These are phyloP conservation scores for Amorphotheca resinae DNA, from an alignment of 495 filamentous ascomycete genomes.

Conservation along the genomic window DNA sequence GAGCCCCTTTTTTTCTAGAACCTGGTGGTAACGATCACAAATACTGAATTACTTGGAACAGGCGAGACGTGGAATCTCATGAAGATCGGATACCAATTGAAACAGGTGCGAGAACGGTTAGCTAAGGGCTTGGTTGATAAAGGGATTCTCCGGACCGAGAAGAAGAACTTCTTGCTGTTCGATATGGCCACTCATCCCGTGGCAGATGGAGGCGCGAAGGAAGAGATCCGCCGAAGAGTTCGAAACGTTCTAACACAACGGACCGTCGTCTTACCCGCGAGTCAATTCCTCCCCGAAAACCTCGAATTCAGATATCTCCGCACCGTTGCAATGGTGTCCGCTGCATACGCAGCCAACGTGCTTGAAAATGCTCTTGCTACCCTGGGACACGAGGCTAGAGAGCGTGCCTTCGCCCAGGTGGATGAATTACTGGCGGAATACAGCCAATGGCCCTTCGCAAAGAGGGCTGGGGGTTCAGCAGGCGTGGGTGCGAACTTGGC, in stretches of 20 bases:
- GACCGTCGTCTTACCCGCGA: slow-evolving; percentile 76
- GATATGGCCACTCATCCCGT: slow-evolving; percentile 99
- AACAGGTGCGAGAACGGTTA: slow-evolving; percentile 94
- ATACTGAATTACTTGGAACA: slow-evolving; percentile 24
- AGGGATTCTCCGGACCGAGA: slow-evolving; percentile 94
- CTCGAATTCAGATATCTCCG: slow-evolving; percentile 85
- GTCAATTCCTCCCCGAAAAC: slow-evolving; percentile 82
- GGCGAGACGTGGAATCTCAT: slow-evolving; percentile 99
- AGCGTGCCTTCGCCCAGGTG: slow-evolving; percentile 90
- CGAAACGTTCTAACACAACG: slow-evolving; percentile 86
- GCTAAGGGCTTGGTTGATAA: slow-evolving; percentile 98
- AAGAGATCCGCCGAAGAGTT: slow-evolving; percentile 86
- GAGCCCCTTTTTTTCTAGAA: slow-evolving; percentile 1
- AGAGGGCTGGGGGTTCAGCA: slow-evolving; percentile 57
- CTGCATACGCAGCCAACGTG: slow-evolving; percentile 95
- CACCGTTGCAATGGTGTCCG: slow-evolving; percentile 92
- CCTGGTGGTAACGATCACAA: neutral
- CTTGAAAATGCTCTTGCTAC: slow-evolving; percentile 92
- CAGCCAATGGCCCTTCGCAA: slow-evolving; percentile 91
- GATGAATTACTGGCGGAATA: slow-evolving; percentile 93
- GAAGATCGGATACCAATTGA: slow-evolving; percentile 99
- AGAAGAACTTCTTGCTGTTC: slow-evolving; percentile 97
- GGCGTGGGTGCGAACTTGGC: slow-evolving; percentile 89
- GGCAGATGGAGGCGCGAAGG: slow-evolving; percentile 91
- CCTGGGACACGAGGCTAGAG: slow-evolving; percentile 84